Base-by-base conservation (phyloP, 257 asterid species). In the Fraxinus pennsylvanica region DNA sequence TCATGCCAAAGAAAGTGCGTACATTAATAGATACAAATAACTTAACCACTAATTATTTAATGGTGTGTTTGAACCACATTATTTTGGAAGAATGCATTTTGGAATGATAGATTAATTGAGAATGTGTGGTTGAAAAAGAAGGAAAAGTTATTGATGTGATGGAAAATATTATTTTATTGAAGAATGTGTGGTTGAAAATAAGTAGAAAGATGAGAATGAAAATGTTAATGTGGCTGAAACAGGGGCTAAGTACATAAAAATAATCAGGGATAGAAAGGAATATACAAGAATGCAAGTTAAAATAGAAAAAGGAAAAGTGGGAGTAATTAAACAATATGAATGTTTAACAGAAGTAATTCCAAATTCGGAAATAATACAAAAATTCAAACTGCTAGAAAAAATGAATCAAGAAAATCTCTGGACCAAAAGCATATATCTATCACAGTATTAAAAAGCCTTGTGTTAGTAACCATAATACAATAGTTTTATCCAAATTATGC, bases 211-310 rank as follows among this genome's bases (percentile, higher is more conserved):
- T 25, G 27, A 25, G 27, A 25, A 25, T 25, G 27, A 25, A 25
- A 25, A 25, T 25, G 27, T 25, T 25, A 25, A 25, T 25, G 27
- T 25, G 27, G 27, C 27, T 25, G 27, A 25, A 25, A 25, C 27
- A 25, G 27, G 27, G 27, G 27, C 27, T 25, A 76, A 76, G 74
- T 82, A 74, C 66, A 12, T 39, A 63, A 50, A 78, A 74, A 54
- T 54, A 54, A 17, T 54, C 22, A 17, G 27, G 27, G 27, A 54
- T 54, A 17, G 6, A 17, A 17, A 10, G 9, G 65, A 54, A 54
- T 19, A 7, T 7, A 54, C 3, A 27, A 54, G 65, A 19, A 54
- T 54, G 65, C 25, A 54, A 7, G 0, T 54, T 19, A 54, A 54
- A 54, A 27, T 17, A n/a, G 9, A 9, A 54, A 54, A 54, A 19